phyloP scores from a whole-genome alignment of 345 rosid species.

The Acer campestre region DNA sequence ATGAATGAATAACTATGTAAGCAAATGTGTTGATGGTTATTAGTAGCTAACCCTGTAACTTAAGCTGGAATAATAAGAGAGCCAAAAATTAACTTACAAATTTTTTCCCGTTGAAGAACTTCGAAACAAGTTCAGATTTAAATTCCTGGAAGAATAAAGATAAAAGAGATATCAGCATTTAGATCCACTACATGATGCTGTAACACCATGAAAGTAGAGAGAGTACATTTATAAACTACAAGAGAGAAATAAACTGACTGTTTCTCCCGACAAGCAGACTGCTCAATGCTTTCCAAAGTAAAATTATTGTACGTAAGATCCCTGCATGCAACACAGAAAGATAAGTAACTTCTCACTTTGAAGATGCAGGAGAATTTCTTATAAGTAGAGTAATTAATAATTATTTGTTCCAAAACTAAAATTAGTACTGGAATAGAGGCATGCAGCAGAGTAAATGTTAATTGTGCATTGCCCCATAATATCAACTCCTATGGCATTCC shows the following conservation, averaged over 20 bases:
- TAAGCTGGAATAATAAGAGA: background rate
- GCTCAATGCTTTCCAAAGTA: slow-evolving; percentile 46
- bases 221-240: slow-evolving; percentile 13
- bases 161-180: slow-evolving; percentile 15
- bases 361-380: background rate
- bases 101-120: slow-evolving; percentile 36
- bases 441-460: background rate
- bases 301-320: slow-evolving; percentile 83
- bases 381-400: background rate
- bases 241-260: slow-evolving; percentile 34
- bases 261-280: slow-evolving; percentile 53
- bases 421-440: background rate
- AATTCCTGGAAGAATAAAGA: slow-evolving; percentile 29
- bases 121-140: slow-evolving; percentile 46
- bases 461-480: background rate
- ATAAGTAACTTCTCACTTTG: background rate
- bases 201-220: slow-evolving; percentile 1
- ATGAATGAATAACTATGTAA: background rate
- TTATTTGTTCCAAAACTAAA: background rate
- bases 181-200: background rate
- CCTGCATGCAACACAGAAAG: slow-evolving; percentile 38
- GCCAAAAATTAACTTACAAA: slow-evolving; percentile 34
- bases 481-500: background rate
- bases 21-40: background rate
- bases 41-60: background rate